Percentiles rank a stretch among this genome's conserved stretches.
Evolutionary conservation across 2,329 filamentous ascomycete genomes (phyloP).

Genomic region (Pseudohalonectria lignicola): DNA sequence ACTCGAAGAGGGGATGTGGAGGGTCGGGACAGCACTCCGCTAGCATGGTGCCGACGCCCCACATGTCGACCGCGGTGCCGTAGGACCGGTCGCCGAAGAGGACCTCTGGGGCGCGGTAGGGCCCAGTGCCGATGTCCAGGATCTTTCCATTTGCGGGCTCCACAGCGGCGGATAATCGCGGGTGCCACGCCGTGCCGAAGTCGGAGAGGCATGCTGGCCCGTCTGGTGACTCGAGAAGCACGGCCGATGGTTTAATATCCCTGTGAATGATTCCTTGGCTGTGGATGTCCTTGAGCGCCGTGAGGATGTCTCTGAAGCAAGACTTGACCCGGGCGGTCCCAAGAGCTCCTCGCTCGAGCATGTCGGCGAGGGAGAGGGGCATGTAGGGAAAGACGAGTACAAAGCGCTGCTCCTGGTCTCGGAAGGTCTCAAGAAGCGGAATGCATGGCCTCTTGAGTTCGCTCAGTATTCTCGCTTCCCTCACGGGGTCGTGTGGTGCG

Average conservation of each 20-base stretch:
- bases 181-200: slow-evolving; percentile 86
- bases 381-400: slow-evolving; percentile 81
- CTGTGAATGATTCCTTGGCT: slow-evolving; percentile 71
- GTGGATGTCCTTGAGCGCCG: slow-evolving; percentile 63
- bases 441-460: slow-evolving; percentile 48
- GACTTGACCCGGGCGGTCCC: slow-evolving; percentile 12
- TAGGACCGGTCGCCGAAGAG: slow-evolving; percentile 78
- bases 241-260: slow-evolving; percentile 87
- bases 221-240: slow-evolving; percentile 56
- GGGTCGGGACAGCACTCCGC: slow-evolving; percentile 56
- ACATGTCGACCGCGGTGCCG: slow-evolving; percentile 67
- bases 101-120: slow-evolving; percentile 80
- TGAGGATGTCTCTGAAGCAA: slow-evolving; percentile 57
- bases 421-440: slow-evolving; percentile 61
- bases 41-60: slow-evolving; percentile 76
- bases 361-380: slow-evolving; percentile 57
- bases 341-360: slow-evolving; percentile 39
- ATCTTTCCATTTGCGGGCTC: slow-evolving; percentile 65
- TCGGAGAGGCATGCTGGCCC: slow-evolving; percentile 76
- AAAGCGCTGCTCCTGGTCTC: slow-evolving; percentile 58
- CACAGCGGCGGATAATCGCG: slow-evolving; percentile 39
- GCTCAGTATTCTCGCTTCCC: slow-evolving; percentile 67
- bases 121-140: slow-evolving; percentile 85
- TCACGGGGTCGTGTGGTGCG: slow-evolving; percentile 71
- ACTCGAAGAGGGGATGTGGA: slow-evolving; percentile 66